phyloP scores from a whole-genome alignment of 169 alveolate species.

The Plasmodium falciparum region DNA sequence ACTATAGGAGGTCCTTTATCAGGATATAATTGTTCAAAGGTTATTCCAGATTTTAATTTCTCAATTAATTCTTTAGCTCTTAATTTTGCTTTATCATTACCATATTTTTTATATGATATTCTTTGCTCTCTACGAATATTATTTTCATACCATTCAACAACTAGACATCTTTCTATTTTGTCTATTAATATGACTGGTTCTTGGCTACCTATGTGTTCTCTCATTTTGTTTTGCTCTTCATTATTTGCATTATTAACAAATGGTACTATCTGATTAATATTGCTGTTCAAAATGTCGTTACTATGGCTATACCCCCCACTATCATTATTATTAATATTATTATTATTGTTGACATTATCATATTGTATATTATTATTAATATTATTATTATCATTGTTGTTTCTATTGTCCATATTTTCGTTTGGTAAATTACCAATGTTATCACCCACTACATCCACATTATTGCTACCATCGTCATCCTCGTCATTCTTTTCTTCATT shows the following conservation, averaged over 20 bases:
- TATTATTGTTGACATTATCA: no score
- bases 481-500: background rate
- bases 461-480: background rate
- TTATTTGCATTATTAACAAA: slow-evolving; percentile 4
- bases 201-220: slow-evolving; percentile 14
- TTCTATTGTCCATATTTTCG: no score
- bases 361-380: no score
- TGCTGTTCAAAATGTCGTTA: background rate
- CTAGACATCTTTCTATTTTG: slow-evolving; percentile 84
- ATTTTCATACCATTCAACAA: slow-evolving; percentile 87
- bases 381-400: no score
- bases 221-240: background rate
- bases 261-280: background rate
- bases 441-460: no score
- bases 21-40: slow-evolving; percentile 87
- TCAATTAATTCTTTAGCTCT: slow-evolving; percentile 85
- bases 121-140: slow-evolving; percentile 83
- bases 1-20: slow-evolving; percentile 89
- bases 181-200: slow-evolving; percentile 84
- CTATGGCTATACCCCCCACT: background rate
- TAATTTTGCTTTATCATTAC: slow-evolving; percentile 87
- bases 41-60: slow-evolving; percentile 83
- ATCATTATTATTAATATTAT: background rate
- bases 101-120: slow-evolving; percentile 86
- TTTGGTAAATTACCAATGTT: no score